Evolutionary conservation across 2,329 filamentous ascomycete species (phyloP), one percentile per base, ranked within the genome.

Genomic region (Botrytis squamosa): DNA sequence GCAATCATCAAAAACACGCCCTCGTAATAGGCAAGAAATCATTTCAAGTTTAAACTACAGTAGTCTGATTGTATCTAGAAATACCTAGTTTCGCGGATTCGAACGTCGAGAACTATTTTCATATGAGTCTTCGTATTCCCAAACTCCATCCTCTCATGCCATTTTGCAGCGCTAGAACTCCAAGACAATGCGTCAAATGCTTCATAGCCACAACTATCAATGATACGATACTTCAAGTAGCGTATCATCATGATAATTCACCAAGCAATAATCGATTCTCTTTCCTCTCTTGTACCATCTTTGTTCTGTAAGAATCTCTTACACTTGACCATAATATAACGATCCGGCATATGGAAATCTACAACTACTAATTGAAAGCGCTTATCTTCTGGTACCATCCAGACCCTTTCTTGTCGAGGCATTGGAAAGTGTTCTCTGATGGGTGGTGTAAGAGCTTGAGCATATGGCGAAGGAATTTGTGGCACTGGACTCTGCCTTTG

Each of bases 231-330:
- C n/a, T 57, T 42, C 40, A 38, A 29, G 12, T 60, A 33, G n/a
- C 3, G 8, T 29, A n/a, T 25, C 20, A 9, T n/a, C 25, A 46
- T 33, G 9, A 12, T 22, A 5, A 36, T n/a, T 75, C 71, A 80
- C 80, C 80, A 81, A 63, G 77, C 77, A 70, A 81, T 77, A 40
- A 79, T 73, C 1, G 74, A 77, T 62, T 80, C 77, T 69, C 76
- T 76, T 55, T 76, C 76, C 57, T 78, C 76, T 52, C 68, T 76
- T 18, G 65, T 78, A 36, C 78, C 79, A 73, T 79, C 77, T 29
- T 67, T 75, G 7, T 67, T 71, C 29, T 66, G 42, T 8, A 80
- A 20, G 16, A 71, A 75, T 49, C 72, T 76, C 29, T 78, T 76
- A 60, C 77, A 78, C 36, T 76, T 77, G 14, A 80, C 76, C 62